Conservation (phyloP, 371 early-diverging fungal genomes). For the Rhizopus microsporus region DNA sequence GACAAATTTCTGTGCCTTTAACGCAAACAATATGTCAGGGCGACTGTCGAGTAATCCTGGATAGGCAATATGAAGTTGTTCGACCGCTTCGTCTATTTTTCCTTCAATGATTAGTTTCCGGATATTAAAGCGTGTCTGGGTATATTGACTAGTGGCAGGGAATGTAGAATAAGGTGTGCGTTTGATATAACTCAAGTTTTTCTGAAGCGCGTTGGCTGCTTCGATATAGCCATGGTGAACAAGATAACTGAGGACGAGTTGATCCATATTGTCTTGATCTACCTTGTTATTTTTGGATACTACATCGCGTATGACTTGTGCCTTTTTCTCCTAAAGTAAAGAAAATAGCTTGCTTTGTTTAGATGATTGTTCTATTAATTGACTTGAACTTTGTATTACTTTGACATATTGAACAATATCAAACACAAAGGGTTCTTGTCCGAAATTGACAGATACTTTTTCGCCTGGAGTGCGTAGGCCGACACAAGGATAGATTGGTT, state of each 20-base stretch:
- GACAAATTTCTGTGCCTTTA: slow-evolving; percentile 74
- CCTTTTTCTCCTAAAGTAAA: slow-evolving; percentile 5
- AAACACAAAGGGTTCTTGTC: slow-evolving; percentile 79
- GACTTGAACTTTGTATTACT: slow-evolving; percentile 37
- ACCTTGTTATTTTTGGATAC: slow-evolving; percentile 25
- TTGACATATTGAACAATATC: slow-evolving; percentile 81
- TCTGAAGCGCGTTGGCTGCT: slow-evolving; percentile 67
- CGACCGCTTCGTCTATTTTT: slow-evolving; percentile 70
- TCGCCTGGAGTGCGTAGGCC: slow-evolving; percentile 92
- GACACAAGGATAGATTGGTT: slow-evolving; percentile 77
- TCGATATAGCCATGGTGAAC: slow-evolving; percentile 76
- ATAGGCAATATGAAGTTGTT: slow-evolving; percentile 53
- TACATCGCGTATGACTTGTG: background rate
- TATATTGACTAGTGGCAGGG: background rate
- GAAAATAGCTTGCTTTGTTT: background rate
- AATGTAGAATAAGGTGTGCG: background rate
- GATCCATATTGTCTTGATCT: slow-evolving; percentile 32
- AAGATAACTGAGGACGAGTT: slow-evolving; percentile 73
- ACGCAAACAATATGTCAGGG: slow-evolving; percentile 64
- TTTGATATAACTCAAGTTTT: slow-evolving; percentile 25
- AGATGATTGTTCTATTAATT: slow-evolving; percentile 3
- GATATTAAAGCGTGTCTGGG: background rate
- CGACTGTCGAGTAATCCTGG: slow-evolving; percentile 61
- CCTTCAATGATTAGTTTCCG: slow-evolving; percentile 55
- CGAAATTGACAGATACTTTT: slow-evolving; percentile 89